phyloP scores from a whole-genome alignment of 2,329 filamentous ascomycete genomes.

The Plenodomus biglobosus region DNA sequence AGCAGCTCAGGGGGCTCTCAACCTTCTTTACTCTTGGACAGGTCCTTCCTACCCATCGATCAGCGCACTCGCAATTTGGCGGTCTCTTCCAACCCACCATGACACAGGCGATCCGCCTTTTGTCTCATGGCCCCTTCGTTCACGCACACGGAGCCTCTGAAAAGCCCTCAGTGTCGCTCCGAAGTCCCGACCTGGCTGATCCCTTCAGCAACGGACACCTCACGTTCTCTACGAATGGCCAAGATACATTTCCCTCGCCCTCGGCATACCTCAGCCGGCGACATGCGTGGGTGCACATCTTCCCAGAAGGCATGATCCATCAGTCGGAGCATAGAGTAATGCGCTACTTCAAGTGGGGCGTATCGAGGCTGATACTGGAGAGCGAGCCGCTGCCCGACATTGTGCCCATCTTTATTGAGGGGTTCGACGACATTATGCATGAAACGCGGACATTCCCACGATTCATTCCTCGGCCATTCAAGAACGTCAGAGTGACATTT shows the following conservation, averaged over 20 bases:
- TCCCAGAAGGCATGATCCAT: constrained; percentile 93
- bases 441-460: constrained; percentile 78
- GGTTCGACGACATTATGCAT: constrained; percentile 84
- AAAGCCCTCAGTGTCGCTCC: constrained; percentile 25
- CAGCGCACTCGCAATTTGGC: constrained; percentile 74
- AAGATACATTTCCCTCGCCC: constrained; percentile 69
- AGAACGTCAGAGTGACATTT: constrained; percentile 72
- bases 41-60: constrained; percentile 84
- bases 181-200: constrained; percentile 48
- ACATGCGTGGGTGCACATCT: constrained; percentile 89
- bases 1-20: constrained; percentile 59
- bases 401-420: constrained; percentile 92
- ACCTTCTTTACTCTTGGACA: constrained; percentile 89
- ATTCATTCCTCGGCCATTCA: constrained; percentile 74
- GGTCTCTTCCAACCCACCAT: constrained; percentile 90
- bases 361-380: constrained; percentile 88
- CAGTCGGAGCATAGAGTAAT: constrained; percentile 77
- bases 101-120: constrained; percentile 78
- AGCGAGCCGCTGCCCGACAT: constrained; percentile 83
- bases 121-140: constrained; percentile 63
- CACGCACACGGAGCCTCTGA: constrained; percentile 27
- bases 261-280: constrained; percentile 69
- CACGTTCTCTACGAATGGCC: constrained; percentile 67
- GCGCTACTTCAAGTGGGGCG: constrained; percentile 98
- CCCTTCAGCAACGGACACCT: constrained; percentile 57